These are phyloP conservation scores for Mortierella hygrophila DNA, from an alignment of 192 early-diverging fungal species.

Conservation along the genomic window DNA sequence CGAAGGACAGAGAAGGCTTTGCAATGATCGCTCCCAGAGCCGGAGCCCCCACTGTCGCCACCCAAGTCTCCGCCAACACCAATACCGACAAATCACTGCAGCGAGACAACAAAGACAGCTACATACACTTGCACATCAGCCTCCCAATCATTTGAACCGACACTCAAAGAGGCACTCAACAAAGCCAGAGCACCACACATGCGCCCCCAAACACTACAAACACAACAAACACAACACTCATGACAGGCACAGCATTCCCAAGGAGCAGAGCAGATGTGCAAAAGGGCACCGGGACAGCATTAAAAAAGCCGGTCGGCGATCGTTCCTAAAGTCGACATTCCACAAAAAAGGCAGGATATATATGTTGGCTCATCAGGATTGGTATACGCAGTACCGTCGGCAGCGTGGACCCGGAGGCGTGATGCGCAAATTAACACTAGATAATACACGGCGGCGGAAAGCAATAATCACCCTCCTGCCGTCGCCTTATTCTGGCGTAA, in stretches of 20 bases:
- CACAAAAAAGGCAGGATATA: conserved; percentile 24
- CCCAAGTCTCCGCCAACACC: neutral
- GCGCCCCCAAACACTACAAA: neutral
- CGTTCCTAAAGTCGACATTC: conserved; percentile 5
- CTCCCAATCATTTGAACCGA: neutral
- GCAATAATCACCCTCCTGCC: neutral
- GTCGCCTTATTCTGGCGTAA: neutral
- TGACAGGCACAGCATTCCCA: neutral
- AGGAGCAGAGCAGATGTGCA: neutral
- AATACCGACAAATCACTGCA: neutral
- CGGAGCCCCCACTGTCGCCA: neutral
- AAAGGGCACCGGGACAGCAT: neutral
- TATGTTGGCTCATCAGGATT: conserved; percentile 14
- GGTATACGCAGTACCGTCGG: conserved; percentile 22
- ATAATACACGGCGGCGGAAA: conserved; percentile 21
- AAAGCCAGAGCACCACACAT: neutral
- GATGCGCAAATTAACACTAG: conserved; percentile 17
- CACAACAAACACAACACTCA: neutral
- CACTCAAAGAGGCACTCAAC: neutral
- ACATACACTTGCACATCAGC: neutral
- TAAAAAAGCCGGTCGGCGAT: neutral
- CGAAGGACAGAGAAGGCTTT: neutral
- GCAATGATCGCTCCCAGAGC: neutral
- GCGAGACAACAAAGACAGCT: neutral
- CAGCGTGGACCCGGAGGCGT: conserved; percentile 15